These are phyloP conservation scores for Nicotiana knightiana DNA, from an alignment of 257 asterid species.

Conservation along the genomic window DNA sequence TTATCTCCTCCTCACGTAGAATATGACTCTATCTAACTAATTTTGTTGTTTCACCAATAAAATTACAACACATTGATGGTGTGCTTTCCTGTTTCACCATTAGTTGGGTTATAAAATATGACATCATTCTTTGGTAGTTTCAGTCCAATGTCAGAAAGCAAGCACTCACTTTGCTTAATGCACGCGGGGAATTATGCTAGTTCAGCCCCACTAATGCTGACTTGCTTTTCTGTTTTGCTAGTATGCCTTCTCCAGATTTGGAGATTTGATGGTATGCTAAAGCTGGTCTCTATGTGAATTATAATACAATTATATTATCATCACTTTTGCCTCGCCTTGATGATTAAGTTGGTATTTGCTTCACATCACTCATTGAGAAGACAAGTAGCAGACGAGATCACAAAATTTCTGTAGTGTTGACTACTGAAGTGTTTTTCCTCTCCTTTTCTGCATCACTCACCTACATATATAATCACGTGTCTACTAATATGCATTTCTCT, in stretches of 20 bases:
- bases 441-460: neutral
- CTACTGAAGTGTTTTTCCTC: neutral
- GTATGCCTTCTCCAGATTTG: neutral
- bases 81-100: neutral
- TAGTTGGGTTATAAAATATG: neutral
- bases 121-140: neutral
- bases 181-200: neutral
- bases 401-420: neutral
- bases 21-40: neutral
- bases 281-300: neutral
- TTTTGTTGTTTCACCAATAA: neutral
- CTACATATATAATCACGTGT: neutral
- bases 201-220: neutral
- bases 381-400: neutral
- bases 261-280: neutral
- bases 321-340: neutral
- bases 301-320: neutral
- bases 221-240: neutral
- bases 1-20: neutral
- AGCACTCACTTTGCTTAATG: neutral
- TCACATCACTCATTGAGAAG: neutral
- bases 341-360: neutral
- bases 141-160: neutral
- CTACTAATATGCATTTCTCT: neutral
- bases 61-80: neutral